phyloP scores from a whole-genome alignment of 177 flowering plant genomes.

The Vitis hybrid region DNA sequence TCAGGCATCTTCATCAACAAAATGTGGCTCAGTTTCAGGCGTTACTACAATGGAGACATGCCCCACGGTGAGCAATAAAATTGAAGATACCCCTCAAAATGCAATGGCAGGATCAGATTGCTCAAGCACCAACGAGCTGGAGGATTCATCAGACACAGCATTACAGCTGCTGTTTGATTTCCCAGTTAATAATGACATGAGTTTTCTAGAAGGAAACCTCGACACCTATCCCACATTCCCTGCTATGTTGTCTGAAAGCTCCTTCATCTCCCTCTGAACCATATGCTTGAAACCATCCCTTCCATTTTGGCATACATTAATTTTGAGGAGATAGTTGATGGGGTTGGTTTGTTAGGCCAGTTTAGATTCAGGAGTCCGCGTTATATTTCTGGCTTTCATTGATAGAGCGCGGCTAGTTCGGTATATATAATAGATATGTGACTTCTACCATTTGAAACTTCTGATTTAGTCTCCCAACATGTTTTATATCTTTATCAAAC shows the following conservation, averaged over 20 bases:
- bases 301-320: neutral
- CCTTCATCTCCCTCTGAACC: constrained; percentile 18
- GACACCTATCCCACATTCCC: constrained; percentile 22
- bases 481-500: too few species aligned
- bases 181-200: constrained; percentile 70
- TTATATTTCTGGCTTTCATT: too few species aligned
- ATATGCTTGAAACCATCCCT: neutral
- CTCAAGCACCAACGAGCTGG: constrained; percentile 47
- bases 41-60: constrained; percentile 16
- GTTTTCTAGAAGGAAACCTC: constrained; percentile 54
- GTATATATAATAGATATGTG: too few species aligned
- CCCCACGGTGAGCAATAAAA: constrained; percentile 10
- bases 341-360: too few species aligned
- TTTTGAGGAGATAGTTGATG: too few species aligned
- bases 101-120: constrained; percentile 41
- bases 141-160: constrained; percentile 62
- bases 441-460: too few species aligned
- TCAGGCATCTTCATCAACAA: constrained; percentile 53
- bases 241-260: constrained; percentile 8
- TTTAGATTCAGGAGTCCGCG: too few species aligned
- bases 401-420: too few species aligned
- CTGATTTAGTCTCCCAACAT: too few species aligned
- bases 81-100: constrained; percentile 25
- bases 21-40: constrained; percentile 42
- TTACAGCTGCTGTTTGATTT: constrained; percentile 70